Evolutionary conservation across 305 asterid species (phyloP).

Genomic region (Plantago coronopus): DNA sequence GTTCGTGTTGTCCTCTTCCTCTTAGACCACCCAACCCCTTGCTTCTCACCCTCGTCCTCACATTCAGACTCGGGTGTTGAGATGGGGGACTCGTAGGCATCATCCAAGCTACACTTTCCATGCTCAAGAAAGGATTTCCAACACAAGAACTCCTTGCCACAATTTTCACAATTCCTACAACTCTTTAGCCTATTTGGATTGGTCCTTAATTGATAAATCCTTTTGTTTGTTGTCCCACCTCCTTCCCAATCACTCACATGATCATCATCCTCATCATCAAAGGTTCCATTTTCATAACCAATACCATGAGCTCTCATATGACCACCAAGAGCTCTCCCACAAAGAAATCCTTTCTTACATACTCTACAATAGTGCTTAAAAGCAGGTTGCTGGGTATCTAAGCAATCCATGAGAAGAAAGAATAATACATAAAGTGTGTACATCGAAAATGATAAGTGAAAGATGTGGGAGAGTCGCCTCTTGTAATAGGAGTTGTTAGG

Average conservation of each 20-base stretch:
- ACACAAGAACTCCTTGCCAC: constrained; percentile 80
- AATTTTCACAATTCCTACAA: constrained; percentile 69
- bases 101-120: constrained; percentile 79
- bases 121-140: constrained; percentile 91
- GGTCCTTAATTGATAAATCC: constrained; percentile 72
- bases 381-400: constrained; percentile 44
- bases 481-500: constrained; percentile 34
- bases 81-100: constrained; percentile 59
- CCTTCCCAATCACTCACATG: constrained; percentile 72
- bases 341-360: constrained; percentile 93
- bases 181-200: constrained; percentile 82
- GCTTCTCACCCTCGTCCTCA: constrained; percentile 37
- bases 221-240: constrained; percentile 33
- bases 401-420: constrained; percentile 45
- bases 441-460: constrained; percentile 1
- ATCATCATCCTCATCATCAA: constrained; percentile 48
- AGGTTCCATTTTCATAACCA: constrained; percentile 51
- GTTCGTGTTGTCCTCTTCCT: constrained; percentile 73
- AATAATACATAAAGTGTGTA: background rate
- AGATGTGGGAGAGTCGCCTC: constrained; percentile 39
- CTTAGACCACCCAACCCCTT: constrained; percentile 46
- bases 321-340: constrained; percentile 94
- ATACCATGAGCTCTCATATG: constrained; percentile 98
- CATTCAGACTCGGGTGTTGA: constrained; percentile 59
- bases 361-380: constrained; percentile 82